A percentile compares a stretch with the other conserved stretches of the same genome.
phyloP scores from a whole-genome alignment of 352 stramenopile species.

The Pythium rishiriense region DNA sequence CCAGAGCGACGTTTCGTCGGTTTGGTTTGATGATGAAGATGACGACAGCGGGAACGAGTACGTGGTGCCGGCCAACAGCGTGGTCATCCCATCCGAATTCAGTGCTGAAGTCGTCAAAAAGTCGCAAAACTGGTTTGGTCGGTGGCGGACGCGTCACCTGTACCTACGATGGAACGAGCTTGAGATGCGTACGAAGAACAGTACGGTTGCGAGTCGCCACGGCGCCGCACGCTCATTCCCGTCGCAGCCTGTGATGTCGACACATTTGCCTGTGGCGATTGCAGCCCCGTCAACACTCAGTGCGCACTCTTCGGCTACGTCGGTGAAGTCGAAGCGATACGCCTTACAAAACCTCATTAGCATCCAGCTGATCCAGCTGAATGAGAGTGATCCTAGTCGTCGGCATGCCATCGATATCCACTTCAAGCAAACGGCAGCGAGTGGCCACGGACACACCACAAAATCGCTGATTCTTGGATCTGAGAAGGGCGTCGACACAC shows the following conservation, averaged over 20 bases:
- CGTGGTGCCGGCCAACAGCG: slow-evolving; percentile 19
- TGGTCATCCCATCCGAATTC: slow-evolving; percentile 44
- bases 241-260: slow-evolving; percentile 2
- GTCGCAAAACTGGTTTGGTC: slow-evolving; percentile 62
- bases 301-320: slow-evolving; percentile 8
- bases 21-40: background rate
- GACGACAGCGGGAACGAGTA: slow-evolving; percentile 11
- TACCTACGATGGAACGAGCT: slow-evolving; percentile 54
- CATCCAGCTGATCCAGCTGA: slow-evolving; percentile 52
- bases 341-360: slow-evolving; percentile 47
- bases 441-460: slow-evolving; percentile 37
- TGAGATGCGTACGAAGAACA: slow-evolving; percentile 42
- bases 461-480: slow-evolving; percentile 53
- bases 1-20: background rate
- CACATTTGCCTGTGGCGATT: background rate
- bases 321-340: slow-evolving; percentile 34
- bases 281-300: background rate
- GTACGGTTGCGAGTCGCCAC: slow-evolving; percentile 24
- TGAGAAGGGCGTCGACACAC: slow-evolving; percentile 35
- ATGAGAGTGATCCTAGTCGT: slow-evolving; percentile 47
- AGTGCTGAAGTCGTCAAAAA: slow-evolving; percentile 61
- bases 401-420: slow-evolving; percentile 50
- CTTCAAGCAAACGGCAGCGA: slow-evolving; percentile 43
- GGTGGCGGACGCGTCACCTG: slow-evolving; percentile 50
- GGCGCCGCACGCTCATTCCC: slow-evolving; percentile 15